Conservation (phyloP, 768 basidiomycete species). For the Collybiopsis luxurians region DNA sequence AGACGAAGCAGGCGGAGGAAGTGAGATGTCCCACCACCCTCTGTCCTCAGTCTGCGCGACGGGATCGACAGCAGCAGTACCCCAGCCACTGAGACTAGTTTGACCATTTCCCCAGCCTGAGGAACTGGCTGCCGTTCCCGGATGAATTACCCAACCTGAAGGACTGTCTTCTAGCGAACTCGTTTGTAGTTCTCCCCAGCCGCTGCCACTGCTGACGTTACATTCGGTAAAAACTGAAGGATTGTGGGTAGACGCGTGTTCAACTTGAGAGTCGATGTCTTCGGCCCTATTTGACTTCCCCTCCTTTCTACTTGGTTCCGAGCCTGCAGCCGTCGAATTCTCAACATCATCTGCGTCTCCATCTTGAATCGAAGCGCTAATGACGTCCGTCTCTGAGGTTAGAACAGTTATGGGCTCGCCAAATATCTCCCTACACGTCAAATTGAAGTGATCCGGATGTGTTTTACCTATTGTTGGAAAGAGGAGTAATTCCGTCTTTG, state of each 20-base stretch:
- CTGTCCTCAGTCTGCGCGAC: not conserved
- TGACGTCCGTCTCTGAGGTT: not conserved
- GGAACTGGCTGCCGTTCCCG: not conserved
- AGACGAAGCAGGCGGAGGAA: not conserved
- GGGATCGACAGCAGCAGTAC: not conserved
- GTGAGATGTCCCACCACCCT: not conserved
- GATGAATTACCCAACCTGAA: not conserved
- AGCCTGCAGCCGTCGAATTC: not conserved
- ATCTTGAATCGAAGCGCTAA: not conserved
- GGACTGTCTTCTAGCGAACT: not conserved
- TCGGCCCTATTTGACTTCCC: not conserved
- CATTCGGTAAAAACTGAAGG: too few relatives aligned
- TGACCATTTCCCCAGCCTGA: not conserved
- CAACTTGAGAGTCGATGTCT: not conserved
- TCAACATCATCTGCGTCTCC: not conserved
- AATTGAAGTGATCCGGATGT: conserved; percentile 4
- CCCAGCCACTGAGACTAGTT: not conserved
- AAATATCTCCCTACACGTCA: conserved; percentile 2
- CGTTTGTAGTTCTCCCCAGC: too few relatives aligned
- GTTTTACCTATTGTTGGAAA: not conserved
- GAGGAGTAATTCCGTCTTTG: not conserved
- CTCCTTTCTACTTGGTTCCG: too few relatives aligned
- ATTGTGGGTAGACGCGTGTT: too few relatives aligned
- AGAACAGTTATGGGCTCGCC: not conserved
- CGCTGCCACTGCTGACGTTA: too few relatives aligned